phyloP scores from a whole-genome alignment of 1,284 basidiomycete genomes.

The Rhodotorula sp. region DNA sequence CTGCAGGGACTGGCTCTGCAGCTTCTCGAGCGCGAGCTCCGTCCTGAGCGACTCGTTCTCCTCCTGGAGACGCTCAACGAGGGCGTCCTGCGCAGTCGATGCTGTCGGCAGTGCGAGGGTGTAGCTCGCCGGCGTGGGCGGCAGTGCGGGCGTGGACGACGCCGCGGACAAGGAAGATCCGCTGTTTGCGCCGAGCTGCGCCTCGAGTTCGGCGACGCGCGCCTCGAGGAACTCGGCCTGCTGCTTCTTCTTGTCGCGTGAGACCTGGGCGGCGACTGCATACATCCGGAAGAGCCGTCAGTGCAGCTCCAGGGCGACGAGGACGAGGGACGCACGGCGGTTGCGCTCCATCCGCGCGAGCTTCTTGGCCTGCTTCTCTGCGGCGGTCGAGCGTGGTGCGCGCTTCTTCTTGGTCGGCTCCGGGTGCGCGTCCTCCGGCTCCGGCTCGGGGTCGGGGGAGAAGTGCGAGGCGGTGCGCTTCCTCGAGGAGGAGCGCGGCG shows the following conservation, averaged over 20 bases:
- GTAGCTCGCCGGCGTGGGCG: constrained; percentile 3
- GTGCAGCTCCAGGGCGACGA: neutral
- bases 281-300: neutral
- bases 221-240: constrained; percentile 21
- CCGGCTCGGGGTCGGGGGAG: constrained; percentile 3
- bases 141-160: neutral
- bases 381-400: constrained; percentile 3
- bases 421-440: neutral
- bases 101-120: constrained; percentile 16
- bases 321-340: constrained; percentile 18
- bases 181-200: constrained; percentile 1
- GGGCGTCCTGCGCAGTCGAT: neutral
- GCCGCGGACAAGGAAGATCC: neutral
- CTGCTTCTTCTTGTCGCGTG: constrained; percentile 17
- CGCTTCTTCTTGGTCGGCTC: neutral
- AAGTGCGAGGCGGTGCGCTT: neutral
- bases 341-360: constrained; percentile 18
- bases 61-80: constrained; percentile 13
- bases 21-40: constrained; percentile 32
- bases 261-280: constrained; percentile 17
- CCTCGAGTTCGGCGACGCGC: constrained; percentile 34
- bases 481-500: neutral
- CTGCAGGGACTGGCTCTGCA: constrained; percentile 33
- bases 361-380: constrained; percentile 1
- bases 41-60: constrained; percentile 36